These are phyloP conservation scores for Cladosporium sp. DNA, from an alignment of 2,329 filamentous ascomycete species.

Conservation along the genomic window DNA sequence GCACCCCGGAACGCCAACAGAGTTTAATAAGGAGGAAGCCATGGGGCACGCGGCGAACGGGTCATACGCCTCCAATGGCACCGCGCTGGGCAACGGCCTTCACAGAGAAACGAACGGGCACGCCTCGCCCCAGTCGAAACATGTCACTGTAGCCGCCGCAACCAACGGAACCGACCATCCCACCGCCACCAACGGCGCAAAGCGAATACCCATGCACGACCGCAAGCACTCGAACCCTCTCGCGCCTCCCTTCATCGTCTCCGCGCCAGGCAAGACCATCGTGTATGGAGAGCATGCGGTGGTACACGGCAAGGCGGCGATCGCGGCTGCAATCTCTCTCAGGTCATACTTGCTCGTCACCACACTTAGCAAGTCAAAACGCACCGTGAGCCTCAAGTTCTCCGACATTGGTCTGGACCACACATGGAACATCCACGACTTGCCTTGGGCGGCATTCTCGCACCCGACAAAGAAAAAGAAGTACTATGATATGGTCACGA, in stretches of 20 bases:
- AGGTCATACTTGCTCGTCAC: slow-evolving; percentile 96
- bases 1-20: neutral
- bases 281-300: slow-evolving; percentile 97
- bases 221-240: slow-evolving; percentile 47
- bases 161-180: neutral
- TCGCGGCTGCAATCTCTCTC: slow-evolving; percentile 90
- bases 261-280: slow-evolving; percentile 95
- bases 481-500: slow-evolving; percentile 78
- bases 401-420: slow-evolving; percentile 85
- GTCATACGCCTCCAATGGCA: slow-evolving; percentile 10
- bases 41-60: slow-evolving; percentile 7
- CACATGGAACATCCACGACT: slow-evolving; percentile 86
- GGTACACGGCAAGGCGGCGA: slow-evolving; percentile 93
- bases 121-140: slow-evolving; percentile 6
- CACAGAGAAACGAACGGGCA: slow-evolving; percentile 3
- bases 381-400: slow-evolving; percentile 82
- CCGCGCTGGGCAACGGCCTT: slow-evolving; percentile 3
- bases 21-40: neutral
- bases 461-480: slow-evolving; percentile 82
- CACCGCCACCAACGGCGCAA: neutral
- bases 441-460: slow-evolving; percentile 81
- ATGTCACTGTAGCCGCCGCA: slow-evolving; percentile 4
- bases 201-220: slow-evolving; percentile 11
- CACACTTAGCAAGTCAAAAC: slow-evolving; percentile 83
- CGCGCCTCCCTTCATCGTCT: slow-evolving; percentile 93